Conservation (phyloP, 805 yeast species). For the Isabelozyma pseudorhagii region DNA sequence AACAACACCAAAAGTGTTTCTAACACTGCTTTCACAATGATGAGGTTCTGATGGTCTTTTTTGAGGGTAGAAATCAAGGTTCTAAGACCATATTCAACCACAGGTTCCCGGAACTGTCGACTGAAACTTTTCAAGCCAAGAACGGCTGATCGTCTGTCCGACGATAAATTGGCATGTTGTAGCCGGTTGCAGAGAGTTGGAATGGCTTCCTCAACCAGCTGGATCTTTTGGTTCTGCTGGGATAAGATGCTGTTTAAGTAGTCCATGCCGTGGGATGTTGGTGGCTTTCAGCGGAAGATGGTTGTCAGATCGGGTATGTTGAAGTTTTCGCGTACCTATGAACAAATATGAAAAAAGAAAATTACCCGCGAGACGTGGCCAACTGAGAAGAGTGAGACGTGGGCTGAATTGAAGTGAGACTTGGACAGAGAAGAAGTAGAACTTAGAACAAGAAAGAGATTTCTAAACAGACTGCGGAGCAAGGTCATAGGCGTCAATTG, state of each 20-base stretch:
- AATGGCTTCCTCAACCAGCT: conserved; percentile 76
- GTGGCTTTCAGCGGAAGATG: background rate
- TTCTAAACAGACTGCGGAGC: too few relatives aligned
- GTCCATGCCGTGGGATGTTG: conserved; percentile 22
- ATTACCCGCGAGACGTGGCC: background rate
- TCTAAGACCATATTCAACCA: conserved; percentile 80
- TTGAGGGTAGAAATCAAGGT: conserved; percentile 65
- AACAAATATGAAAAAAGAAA: too few relatives aligned
- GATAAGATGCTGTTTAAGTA: conserved; percentile 35
- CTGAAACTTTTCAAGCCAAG: conserved; percentile 85
- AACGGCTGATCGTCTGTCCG: conserved; percentile 89
- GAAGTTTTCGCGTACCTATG: background rate
- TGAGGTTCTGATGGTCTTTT: conserved; percentile 66
- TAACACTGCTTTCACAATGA: conserved; percentile 70
- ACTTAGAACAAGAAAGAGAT: too few relatives aligned
- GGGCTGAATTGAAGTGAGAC: background rate
- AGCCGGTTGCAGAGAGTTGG: conserved; percentile 85
- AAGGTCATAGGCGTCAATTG: too few relatives aligned
- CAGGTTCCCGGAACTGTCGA: conserved; percentile 84
- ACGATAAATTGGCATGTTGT: conserved; percentile 72
- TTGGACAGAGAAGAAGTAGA: background rate
- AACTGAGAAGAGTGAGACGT: background rate
- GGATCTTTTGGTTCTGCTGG: conserved; percentile 27
- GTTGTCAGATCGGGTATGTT: background rate
- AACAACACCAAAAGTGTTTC: conserved; percentile 84